A percentile compares a stretch with the other conserved stretches of the same genome.
These are phyloP conservation scores for Iris macrosiphon DNA, from an alignment of 106 monocot genomes.

Conservation along the genomic window DNA sequence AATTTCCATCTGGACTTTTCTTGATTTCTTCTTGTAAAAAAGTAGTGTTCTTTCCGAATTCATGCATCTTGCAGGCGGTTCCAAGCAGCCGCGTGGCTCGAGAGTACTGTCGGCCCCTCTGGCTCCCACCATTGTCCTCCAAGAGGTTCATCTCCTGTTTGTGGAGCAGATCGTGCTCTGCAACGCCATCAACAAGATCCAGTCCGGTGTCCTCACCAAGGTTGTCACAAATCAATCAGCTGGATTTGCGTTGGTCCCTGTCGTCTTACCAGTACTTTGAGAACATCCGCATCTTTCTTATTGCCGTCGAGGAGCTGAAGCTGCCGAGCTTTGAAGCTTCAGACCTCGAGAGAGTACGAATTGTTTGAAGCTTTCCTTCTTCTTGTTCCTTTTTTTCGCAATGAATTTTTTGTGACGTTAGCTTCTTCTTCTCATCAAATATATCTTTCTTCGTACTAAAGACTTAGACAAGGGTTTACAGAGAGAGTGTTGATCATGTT, in stretches of 20 bases:
- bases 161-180: conserved; percentile 63
- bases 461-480: too few relatives aligned
- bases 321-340: conserved; percentile 73
- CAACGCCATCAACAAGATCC: conserved; percentile 68
- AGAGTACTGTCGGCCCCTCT: conserved; percentile 38
- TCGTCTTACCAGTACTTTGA: conserved; percentile 80
- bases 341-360: conserved; percentile 59
- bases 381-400: too few relatives aligned
- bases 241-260: conserved; percentile 20
- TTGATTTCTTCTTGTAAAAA: not conserved
- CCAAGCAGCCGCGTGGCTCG: conserved; percentile 58
- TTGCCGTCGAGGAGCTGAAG: conserved; percentile 53
- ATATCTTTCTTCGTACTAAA: too few relatives aligned
- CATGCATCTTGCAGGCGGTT: conserved; percentile 47
- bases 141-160: conserved; percentile 57
- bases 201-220: conserved; percentile 50
- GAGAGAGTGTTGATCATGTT: too few relatives aligned
- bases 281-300: conserved; percentile 72
- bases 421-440: too few relatives aligned
- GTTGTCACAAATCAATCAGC: conserved; percentile 35
- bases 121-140: conserved; percentile 31
- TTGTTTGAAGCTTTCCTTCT: too few relatives aligned
- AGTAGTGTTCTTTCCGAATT: not conserved
- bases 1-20: not conserved
- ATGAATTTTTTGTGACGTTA: too few relatives aligned